Conservation (phyloP, 805 yeast species). For the Scheffersomyces coipomensis region DNA sequence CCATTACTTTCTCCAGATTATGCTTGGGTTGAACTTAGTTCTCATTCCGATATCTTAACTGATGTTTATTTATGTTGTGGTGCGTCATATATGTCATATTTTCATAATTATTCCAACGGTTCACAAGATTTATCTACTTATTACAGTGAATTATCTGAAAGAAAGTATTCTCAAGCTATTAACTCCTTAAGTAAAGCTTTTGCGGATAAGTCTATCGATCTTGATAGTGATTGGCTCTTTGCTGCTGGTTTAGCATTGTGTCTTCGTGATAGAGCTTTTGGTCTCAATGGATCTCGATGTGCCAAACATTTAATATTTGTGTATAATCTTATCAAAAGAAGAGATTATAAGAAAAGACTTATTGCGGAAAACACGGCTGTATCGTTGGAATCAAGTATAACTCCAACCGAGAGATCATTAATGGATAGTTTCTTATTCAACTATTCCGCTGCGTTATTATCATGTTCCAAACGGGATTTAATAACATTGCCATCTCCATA, state of each 20-base stretch:
- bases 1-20: constrained; percentile 3
- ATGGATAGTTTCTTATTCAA: constrained; percentile 5
- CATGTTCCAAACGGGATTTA: constrained; percentile 1
- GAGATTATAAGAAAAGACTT: neutral
- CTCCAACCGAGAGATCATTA: constrained; percentile 3
- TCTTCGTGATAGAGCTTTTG: constrained; percentile 4
- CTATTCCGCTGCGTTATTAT: constrained; percentile 3
- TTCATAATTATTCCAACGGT: neutral
- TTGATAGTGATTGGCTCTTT: constrained; percentile 5
- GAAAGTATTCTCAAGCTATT: constrained; percentile 2
- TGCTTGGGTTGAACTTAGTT: neutral
- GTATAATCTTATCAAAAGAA: constrained; percentile 2
- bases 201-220: constrained; percentile 1
- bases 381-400: neutral
- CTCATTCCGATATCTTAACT: constrained; percentile 1
- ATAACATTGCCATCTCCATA: constrained; percentile 5
- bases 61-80: constrained; percentile 6
- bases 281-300: constrained; percentile 3
- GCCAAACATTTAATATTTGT: constrained; percentile 5
- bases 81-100: constrained; percentile 4
- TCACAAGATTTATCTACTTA: neutral
- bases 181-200: constrained; percentile 2
- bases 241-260: constrained; percentile 5
- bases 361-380: neutral
- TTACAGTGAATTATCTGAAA: constrained; percentile 3